A percentile compares a stretch with the other conserved stretches of the same genome.
Evolutionary conservation across 441 rosid species (phyloP).

Genomic region (Jatropha multifida): DNA sequence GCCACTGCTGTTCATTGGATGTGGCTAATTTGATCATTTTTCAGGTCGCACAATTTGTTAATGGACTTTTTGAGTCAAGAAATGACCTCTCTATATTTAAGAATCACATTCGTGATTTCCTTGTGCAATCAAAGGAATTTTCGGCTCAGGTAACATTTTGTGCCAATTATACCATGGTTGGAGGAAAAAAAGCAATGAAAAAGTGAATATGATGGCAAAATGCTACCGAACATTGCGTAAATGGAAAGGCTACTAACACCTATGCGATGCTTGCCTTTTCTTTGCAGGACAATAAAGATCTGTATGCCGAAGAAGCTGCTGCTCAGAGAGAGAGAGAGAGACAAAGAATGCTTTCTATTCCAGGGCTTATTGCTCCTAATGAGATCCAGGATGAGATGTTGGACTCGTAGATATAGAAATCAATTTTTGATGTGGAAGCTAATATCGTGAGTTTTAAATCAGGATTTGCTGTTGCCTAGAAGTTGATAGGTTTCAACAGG

Average conservation of each 20-base stretch:
- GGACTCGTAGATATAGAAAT: conserved; percentile 56
- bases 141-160: conserved; percentile 66
- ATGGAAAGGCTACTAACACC: too few relatives aligned
- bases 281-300: conserved; percentile 93
- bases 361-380: conserved; percentile 96
- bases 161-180: not conserved
- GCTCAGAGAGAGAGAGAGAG: conserved; percentile 89
- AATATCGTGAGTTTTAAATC: conserved; percentile 29
- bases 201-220: not conserved
- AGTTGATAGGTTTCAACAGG: conserved; percentile 32
- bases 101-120: conserved; percentile 90
- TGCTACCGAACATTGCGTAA: not conserved
- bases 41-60: conserved; percentile 92
- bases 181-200: not conserved
- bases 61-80: conserved; percentile 80
- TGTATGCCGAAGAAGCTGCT: conserved; percentile 97
- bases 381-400: conserved; percentile 99
- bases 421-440: conserved; percentile 28
- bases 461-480: conserved; percentile 29
- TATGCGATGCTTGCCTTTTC: not conserved
- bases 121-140: conserved; percentile 89
- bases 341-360: conserved; percentile 93
- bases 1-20: conserved; percentile 4
- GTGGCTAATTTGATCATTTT: conserved; percentile 23
- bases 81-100: conserved; percentile 80